These are phyloP conservation scores for Rhizopogon sp. DNA, from an alignment of 768 basidiomycete species.

Conservation along the genomic window DNA sequence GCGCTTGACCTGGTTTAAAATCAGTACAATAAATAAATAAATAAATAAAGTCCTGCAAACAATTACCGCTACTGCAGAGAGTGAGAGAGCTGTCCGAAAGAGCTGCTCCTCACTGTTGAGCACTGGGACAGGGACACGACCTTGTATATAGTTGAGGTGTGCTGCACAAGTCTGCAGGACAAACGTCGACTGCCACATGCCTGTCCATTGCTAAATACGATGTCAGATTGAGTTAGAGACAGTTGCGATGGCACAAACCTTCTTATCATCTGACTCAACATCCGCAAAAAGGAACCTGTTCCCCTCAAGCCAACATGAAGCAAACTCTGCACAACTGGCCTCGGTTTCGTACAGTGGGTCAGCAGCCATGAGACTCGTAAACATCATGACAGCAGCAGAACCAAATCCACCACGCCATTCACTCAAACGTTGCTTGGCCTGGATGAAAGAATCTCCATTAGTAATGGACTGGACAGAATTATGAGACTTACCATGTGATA, in stretches of 20 bases:
- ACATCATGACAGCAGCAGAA: background rate
- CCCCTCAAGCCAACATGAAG: background rate
- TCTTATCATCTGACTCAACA: background rate
- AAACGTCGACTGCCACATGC: conserved; percentile 2
- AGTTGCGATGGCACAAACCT: background rate
- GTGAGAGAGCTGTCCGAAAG: background rate
- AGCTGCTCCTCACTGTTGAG: background rate
- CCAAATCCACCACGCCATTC: background rate
- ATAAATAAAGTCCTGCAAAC: too few species aligned
- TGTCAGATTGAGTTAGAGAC: background rate
- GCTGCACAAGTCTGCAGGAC: background rate
- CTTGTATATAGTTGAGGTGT: conserved; percentile 8
- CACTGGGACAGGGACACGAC: background rate
- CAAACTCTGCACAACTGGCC: background rate
- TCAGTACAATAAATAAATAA: background rate
- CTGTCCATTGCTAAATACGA: conserved; percentile 9
- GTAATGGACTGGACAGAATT: too few species aligned
- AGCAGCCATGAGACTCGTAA: background rate
- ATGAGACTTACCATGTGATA: background rate
- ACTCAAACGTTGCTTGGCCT: background rate
- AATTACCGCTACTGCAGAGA: background rate
- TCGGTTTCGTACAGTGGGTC: background rate
- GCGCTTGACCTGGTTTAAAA: background rate
- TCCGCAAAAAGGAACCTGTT: background rate
- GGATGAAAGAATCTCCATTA: too few species aligned